Percentiles rank a stretch among this genome's conserved stretches.
Conservation (phyloP, 164 flowering plant species). For the Litsea cubeba region DNA sequence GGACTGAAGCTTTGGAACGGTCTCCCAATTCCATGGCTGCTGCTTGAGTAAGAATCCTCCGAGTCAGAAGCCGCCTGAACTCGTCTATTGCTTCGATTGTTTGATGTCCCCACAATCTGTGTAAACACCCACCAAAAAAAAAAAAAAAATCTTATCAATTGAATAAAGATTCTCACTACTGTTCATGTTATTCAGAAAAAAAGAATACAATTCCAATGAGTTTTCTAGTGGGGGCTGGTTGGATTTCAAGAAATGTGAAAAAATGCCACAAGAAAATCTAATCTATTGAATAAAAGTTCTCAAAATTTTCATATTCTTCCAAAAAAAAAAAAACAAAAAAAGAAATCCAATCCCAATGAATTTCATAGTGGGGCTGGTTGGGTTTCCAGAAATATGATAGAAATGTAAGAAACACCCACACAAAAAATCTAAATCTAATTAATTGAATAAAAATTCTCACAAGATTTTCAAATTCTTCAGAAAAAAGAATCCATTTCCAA, state of each 20-base stretch:
- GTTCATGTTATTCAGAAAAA: not conserved
- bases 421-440: not conserved
- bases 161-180: not conserved
- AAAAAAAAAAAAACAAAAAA: no score
- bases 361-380: no score
- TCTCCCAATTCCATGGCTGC: constrained; percentile 34
- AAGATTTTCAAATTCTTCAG: not conserved
- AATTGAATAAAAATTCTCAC: not conserved
- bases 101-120: constrained; percentile 76
- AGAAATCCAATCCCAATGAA: no score
- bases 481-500: not conserved
- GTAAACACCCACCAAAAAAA: not conserved
- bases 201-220: not conserved
- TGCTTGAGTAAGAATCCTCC: constrained; percentile 62
- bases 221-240: not conserved
- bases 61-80: constrained; percentile 35
- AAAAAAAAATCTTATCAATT: not conserved
- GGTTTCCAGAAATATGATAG: not conserved
- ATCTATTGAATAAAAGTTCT: no score
- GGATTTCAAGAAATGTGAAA: not conserved
- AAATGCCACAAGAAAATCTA: no score
- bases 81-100: constrained; percentile 32
- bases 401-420: no score
- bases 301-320: no score
- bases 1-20: constrained; percentile 55